These are phyloP conservation scores for Phylloporus scabripes DNA, from an alignment of 768 basidiomycete genomes.

Conservation along the genomic window DNA sequence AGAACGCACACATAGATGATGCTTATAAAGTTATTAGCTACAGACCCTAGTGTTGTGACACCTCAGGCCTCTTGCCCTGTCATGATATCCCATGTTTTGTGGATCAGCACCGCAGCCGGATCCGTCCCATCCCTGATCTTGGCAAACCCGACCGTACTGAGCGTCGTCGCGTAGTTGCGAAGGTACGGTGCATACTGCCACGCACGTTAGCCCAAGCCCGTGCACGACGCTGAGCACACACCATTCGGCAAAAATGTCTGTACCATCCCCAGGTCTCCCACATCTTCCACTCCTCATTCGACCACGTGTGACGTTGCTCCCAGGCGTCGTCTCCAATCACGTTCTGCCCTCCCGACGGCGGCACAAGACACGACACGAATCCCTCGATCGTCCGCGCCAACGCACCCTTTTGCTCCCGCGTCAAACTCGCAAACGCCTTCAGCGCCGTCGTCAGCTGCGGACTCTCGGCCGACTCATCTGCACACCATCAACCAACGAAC, in stretches of 20 bases:
- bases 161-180: slow-evolving; percentile 65
- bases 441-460: slow-evolving; percentile 65
- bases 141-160: slow-evolving; percentile 63
- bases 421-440: slow-evolving; percentile 70
- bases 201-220: background rate
- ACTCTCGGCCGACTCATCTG: slow-evolving; percentile 53
- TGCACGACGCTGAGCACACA: slow-evolving; percentile 34
- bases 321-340: slow-evolving; percentile 66
- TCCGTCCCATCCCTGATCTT: slow-evolving; percentile 55
- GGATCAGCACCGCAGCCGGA: slow-evolving; percentile 52
- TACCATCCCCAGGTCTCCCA: slow-evolving; percentile 95
- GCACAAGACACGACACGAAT: slow-evolving; percentile 59
- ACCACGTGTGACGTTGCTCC: slow-evolving; percentile 67
- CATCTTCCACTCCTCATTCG: slow-evolving; percentile 67
- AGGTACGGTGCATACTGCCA: slow-evolving; percentile 74
- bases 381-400: slow-evolving; percentile 69
- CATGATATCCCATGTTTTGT: slow-evolving; percentile 65
- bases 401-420: slow-evolving; percentile 69
- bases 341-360: slow-evolving; percentile 36
- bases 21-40: slow-evolving; percentile 14
- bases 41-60: background rate
- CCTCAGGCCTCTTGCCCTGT: slow-evolving; percentile 51
- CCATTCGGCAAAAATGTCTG: slow-evolving; percentile 78
- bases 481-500: slow-evolving; percentile 1
- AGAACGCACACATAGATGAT: slow-evolving; percentile 2